Evolutionary conservation across 176 grass and related monocot species (phyloP), one percentile per base, ranked within the genome.

Genomic region (Saccharum spontaneum): DNA sequence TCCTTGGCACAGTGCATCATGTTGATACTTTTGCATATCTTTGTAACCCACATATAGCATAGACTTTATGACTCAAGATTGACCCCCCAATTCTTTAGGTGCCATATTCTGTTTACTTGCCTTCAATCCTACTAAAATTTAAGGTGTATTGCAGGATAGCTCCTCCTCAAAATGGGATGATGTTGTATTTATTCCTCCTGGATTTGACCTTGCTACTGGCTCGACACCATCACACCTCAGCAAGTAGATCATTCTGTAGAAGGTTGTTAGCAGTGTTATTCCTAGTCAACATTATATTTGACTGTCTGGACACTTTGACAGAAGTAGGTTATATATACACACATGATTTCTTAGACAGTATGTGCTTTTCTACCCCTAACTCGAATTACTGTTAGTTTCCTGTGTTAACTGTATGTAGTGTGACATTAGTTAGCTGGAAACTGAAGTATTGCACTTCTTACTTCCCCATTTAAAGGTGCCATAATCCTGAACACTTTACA

Each of bases 111-210:
- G 3, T 67, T 84, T 63, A n/a, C 43, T 63, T 24, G 10, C 22
- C 13, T 39, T 12, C 20, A 10, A 23, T 74, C 50, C 39, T 76
- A 71, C 71, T 18, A 77, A 89, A 85, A 86, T 77, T 37, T 36
- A 41, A 48, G n/a, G 18, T 16, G 60, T 77, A 71, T 81, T 94
- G 85, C 88, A 90, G 93, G 96, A 90, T 76, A 86, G 76, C 69
- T 95, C 86, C 76, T 81, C 89, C 2, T 78, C 87, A 12, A 87
- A 90, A 67, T 98, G 93, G 93, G 93, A 95, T 76, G 87, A 98
- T 69, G 83, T 85, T 24, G 93, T 98, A 62, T 98, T 98, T 73
- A 84, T 98, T 83, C 95, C 95, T 78, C 95, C 95, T 41, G 95
- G 96, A 73, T 95, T 98, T 67, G 85, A 95, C 60, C 37, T 94